phyloP scores from a whole-genome alignment of 345 rosid species.

The Arabis alpina region DNA sequence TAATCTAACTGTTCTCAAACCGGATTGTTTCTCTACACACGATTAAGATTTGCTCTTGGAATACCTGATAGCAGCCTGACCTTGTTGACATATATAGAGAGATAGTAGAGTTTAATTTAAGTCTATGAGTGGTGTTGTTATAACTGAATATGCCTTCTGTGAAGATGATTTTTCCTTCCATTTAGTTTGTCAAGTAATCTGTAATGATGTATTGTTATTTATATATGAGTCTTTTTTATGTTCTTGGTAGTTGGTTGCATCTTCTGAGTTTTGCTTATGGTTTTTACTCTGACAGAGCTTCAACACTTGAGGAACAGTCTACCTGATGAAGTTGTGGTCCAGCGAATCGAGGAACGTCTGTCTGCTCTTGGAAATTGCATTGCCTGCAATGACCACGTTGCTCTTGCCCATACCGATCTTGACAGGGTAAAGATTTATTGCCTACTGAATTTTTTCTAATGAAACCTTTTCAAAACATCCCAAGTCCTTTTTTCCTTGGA shows the following conservation, averaged over 20 bases:
- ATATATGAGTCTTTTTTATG: background rate
- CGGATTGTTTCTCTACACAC: background rate
- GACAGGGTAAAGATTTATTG: slow-evolving; percentile 47
- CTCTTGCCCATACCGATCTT: slow-evolving; percentile 91
- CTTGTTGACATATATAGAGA: slow-evolving; percentile 6
- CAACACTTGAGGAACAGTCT: slow-evolving; percentile 93
- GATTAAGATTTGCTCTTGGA: background rate
- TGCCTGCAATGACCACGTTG: slow-evolving; percentile 97
- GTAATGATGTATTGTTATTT: background rate
- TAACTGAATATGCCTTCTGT: background rate
- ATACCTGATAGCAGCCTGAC: background rate
- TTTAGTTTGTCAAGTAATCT: slow-evolving; percentile 8
- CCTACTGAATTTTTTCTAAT: background rate
- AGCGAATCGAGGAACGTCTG: slow-evolving; percentile 85
- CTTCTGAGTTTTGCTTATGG: background rate
- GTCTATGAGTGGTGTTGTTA: background rate
- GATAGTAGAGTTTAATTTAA: background rate
- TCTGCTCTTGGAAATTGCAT: slow-evolving; percentile 96
- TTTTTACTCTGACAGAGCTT: slow-evolving; percentile 60
- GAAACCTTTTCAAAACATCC: background rate
- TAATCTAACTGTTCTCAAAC: slow-evolving; percentile 3
- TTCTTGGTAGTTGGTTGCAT: slow-evolving; percentile 23
- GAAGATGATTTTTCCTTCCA: background rate
- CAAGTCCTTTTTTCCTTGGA: background rate
- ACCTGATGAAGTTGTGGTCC: slow-evolving; percentile 91